Evolutionary conservation across 176 grass and related monocot genomes (phyloP), one percentile per base, ranked within the genome.

Genomic region (Hyparrhenia diplandra): DNA sequence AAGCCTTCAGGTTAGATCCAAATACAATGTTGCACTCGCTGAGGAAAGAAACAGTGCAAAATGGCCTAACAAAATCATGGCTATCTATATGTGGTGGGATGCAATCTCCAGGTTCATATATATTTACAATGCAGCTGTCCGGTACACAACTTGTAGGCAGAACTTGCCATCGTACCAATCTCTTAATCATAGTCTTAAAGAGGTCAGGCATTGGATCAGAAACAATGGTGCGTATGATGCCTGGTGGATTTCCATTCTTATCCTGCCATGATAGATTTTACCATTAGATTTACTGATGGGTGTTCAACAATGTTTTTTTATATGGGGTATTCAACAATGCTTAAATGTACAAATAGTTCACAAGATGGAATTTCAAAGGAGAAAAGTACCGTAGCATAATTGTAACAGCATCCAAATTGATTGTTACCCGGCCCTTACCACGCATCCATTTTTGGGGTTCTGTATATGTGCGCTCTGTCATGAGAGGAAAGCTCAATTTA

Each of bases 351-450:
- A 24, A 67, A 67, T 37, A 82, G 4, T 64, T 71, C 28, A 65
- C 28, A 82, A 61, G 32, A 71, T 72, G 42, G 66, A 51, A 73
- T 18, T 73, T 69, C 21, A 61, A 59, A 86, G 35, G 54, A 85
- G 78, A 29, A 40, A 89, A 74, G 58, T 86, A 90, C 88, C 87
- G 73, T 83, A 25, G 92, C 94, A 80, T 97, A 97, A 64, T 97
- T 97, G 68, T 94, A 94, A 73, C 94, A 94, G 35, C 92, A 97
- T 34, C 94, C 89, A 77, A 97, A 97, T 51, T 97, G 92, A 94
- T 85, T 27, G 89, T 97, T 37, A 94, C 72, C 4, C 94, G 80
- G 12, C 94, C 92, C 78, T 97, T 94, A 52, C 94, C 94, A 75
- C 89, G 87, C 90, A 97, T 97, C 92, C 95, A 97, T 80, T 94